Conservation (phyloP, 768 basidiomycete species). For the Chalciporus piperatus region DNA sequence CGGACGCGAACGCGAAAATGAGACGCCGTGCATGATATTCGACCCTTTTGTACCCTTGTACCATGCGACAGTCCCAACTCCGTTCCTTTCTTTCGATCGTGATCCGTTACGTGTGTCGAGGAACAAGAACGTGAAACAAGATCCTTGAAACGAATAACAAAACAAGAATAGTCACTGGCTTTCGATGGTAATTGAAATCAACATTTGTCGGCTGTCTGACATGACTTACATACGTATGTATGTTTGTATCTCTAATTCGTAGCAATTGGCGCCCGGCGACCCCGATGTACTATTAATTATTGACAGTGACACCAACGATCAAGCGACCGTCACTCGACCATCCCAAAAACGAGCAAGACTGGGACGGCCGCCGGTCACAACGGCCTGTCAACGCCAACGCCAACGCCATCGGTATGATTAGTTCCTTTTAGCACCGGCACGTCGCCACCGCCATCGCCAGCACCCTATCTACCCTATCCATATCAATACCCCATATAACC, state of each 20-base stretch:
- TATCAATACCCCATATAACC: background rate
- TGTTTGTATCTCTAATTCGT: too few relatives aligned
- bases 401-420: too few relatives aligned
- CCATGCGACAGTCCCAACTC: too few relatives aligned
- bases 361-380: background rate
- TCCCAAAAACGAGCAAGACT: background rate
- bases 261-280: background rate
- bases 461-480: background rate
- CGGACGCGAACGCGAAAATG: too few relatives aligned
- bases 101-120: background rate
- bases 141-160: background rate
- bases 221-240: too few relatives aligned
- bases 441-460: background rate
- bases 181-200: background rate
- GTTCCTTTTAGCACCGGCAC: background rate
- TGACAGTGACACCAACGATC: background rate
- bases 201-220: too few relatives aligned
- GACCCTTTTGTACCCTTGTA: too few relatives aligned
- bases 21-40: too few relatives aligned
- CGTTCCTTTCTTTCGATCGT: background rate
- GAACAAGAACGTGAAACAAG: background rate
- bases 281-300: background rate
- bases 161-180: background rate
- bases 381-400: background rate
- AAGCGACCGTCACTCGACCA: background rate